Conservation (phyloP, 345 rosid genomes). For the Garcia nutans region DNA sequence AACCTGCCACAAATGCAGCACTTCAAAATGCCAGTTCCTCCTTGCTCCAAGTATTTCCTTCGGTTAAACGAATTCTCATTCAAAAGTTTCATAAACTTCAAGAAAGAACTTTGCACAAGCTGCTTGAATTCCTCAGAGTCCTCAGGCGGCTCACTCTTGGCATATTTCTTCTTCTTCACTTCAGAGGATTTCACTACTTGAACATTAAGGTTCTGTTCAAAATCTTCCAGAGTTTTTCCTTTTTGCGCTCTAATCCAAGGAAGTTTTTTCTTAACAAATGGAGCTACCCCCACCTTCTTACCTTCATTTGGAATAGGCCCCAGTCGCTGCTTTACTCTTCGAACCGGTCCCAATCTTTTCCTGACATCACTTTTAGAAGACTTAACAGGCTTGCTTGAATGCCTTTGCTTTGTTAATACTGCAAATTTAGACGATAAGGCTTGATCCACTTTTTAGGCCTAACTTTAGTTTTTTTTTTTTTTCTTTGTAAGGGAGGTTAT, state of each 20-base stretch:
- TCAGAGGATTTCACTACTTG: constrained; percentile 5
- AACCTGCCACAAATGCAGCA: constrained; percentile 58
- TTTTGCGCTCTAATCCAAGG: constrained; percentile 17
- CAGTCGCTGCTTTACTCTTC: constrained; percentile 27
- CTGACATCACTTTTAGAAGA: constrained; percentile 19
- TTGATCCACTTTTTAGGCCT: too few species aligned
- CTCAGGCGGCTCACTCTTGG: constrained; percentile 31
- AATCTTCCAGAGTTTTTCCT: neutral
- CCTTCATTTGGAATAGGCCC: constrained; percentile 15
- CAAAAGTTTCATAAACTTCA: constrained; percentile 45
- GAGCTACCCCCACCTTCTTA: constrained; percentile 18
- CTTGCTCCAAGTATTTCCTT: constrained; percentile 36
- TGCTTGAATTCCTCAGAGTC: constrained; percentile 41
- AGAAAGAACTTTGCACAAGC: constrained; percentile 35
- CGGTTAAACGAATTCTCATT: constrained; percentile 43
- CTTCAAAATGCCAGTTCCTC: constrained; percentile 29
- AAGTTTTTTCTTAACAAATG: neutral
- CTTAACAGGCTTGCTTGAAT: constrained; percentile 10
- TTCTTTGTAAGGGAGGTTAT: too few species aligned
- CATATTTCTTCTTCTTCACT: neutral
- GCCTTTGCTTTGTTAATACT: constrained; percentile 11
- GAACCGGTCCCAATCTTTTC: constrained; percentile 22
- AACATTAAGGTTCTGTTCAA: constrained; percentile 9
- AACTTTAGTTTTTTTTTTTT: too few species aligned
- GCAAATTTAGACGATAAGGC: constrained; percentile 7